Percentiles rank a stretch among this genome's conserved stretches.
phyloP scores from a whole-genome alignment of 2,329 filamentous ascomycete species.

The Aspergillus pseudoviridinutans region DNA sequence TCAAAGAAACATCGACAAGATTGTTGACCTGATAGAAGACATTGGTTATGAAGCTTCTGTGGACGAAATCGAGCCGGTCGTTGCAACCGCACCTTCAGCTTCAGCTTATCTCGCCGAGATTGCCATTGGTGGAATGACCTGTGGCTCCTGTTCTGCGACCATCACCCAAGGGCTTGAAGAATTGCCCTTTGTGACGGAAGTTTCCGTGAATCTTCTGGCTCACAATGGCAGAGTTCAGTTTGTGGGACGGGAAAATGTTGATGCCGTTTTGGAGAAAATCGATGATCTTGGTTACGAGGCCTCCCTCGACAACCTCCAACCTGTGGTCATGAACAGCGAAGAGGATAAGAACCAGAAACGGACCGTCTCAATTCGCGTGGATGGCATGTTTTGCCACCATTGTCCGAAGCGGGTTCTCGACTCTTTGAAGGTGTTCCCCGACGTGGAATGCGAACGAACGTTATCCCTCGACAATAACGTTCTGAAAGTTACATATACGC shows the following conservation, averaged over 20 bases:
- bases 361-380: slow-evolving; percentile 61
- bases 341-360: slow-evolving; percentile 37
- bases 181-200: slow-evolving; percentile 43
- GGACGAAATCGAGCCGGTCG: slow-evolving; percentile 28
- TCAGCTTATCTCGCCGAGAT: slow-evolving; percentile 42
- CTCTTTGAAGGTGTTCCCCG: slow-evolving; percentile 45
- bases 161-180: slow-evolving; percentile 47
- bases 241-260: slow-evolving; percentile 42
- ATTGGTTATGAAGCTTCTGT: slow-evolving; percentile 47
- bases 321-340: slow-evolving; percentile 28
- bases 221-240: slow-evolving; percentile 50
- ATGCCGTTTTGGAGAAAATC: slow-evolving; percentile 46
- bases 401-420: slow-evolving; percentile 53
- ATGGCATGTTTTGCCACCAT: slow-evolving; percentile 71
- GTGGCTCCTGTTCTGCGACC: slow-evolving; percentile 51
- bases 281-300: slow-evolving; percentile 64
- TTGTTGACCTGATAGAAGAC: slow-evolving; percentile 48
- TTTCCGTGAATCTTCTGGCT: slow-evolving; percentile 50
- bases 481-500: slow-evolving; percentile 66
- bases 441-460: slow-evolving; percentile 35
- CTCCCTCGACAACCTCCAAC: slow-evolving; percentile 47
- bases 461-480: slow-evolving; percentile 62
- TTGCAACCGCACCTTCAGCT: slow-evolving; percentile 2
- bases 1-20: slow-evolving; percentile 43
- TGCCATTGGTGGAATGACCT: slow-evolving; percentile 56